Evolutionary conservation across 2,329 filamentous ascomycete species (phyloP).

Genomic region (Diaporthe sp.): DNA sequence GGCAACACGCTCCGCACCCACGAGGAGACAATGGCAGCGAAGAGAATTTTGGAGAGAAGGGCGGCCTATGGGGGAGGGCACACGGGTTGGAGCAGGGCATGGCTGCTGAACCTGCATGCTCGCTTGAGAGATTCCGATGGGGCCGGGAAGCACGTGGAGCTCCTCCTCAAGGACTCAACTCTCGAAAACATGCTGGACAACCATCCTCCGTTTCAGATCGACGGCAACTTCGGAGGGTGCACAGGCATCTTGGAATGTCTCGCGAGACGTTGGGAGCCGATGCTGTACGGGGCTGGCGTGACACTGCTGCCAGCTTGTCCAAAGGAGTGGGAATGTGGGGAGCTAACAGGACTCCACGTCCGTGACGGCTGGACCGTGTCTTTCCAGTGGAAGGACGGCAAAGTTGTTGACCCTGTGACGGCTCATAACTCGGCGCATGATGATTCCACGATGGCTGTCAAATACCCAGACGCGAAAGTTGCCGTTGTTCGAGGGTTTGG

Average conservation of each 20-base stretch:
- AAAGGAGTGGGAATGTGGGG: constrained; percentile 51
- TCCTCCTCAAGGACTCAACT: constrained; percentile 57
- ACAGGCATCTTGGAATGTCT: constrained; percentile 62
- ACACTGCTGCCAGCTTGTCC: constrained; percentile 56
- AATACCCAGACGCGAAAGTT: constrained; percentile 32
- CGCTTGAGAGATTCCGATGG: constrained; percentile 56
- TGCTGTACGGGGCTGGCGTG: constrained; percentile 45
- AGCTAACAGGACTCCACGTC: constrained; percentile 52
- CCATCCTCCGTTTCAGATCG: constrained; percentile 64
- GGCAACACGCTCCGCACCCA: constrained; percentile 53
- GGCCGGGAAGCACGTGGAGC: constrained; percentile 54
- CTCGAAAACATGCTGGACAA: constrained; percentile 60
- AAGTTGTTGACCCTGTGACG: constrained; percentile 34
- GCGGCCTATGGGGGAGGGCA: constrained; percentile 57
- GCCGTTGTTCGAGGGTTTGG: constrained; percentile 28
- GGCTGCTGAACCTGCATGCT: constrained; percentile 64
- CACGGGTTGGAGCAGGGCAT: constrained; percentile 67
- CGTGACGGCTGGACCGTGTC: constrained; percentile 53
- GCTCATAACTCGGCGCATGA: constrained; percentile 6
- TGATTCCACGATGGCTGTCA: constrained; percentile 14
- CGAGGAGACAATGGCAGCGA: constrained; percentile 48
- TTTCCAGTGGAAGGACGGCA: constrained; percentile 53
- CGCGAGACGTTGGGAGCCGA: constrained; percentile 53
- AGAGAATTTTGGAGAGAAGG: constrained; percentile 48
- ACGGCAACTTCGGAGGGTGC: constrained; percentile 65